These are phyloP conservation scores for Aspergillus olivimuriae DNA, from an alignment of 495 filamentous ascomycete genomes.

Conservation along the genomic window DNA sequence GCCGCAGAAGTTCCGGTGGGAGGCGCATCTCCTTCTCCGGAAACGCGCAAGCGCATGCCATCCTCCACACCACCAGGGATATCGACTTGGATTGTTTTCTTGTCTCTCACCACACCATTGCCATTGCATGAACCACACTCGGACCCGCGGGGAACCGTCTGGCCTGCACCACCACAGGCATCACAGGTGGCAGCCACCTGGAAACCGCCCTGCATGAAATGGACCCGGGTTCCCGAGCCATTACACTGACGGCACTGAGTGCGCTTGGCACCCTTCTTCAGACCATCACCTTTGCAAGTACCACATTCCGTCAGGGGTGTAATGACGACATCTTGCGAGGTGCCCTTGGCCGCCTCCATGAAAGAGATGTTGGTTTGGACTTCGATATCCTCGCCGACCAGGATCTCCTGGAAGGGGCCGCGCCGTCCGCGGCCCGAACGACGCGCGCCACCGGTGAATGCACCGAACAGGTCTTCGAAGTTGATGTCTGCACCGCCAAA, in stretches of 20 bases:
- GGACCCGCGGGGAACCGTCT: constrained; percentile 63
- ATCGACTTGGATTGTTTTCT: constrained; percentile 74
- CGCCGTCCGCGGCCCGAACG: constrained; percentile 47
- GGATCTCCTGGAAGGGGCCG: constrained; percentile 64
- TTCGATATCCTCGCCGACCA: constrained; percentile 90
- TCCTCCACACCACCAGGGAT: constrained; percentile 94
- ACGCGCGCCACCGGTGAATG: constrained; percentile 65
- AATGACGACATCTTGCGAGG: constrained; percentile 68
- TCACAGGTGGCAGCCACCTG: constrained; percentile 89
- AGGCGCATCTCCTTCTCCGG: constrained; percentile 80
- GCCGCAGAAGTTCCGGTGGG: constrained; percentile 57
- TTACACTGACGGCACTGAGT: constrained; percentile 72
- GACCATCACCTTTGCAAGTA: constrained; percentile 73
- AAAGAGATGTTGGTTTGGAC: constrained; percentile 88
- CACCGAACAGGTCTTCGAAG: constrained; percentile 91
- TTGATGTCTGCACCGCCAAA: constrained; percentile 69
- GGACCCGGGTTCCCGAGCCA: constrained; percentile 79
- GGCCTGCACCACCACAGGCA: constrained; percentile 69
- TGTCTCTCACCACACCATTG: constrained; percentile 69
- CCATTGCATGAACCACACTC: constrained; percentile 76
- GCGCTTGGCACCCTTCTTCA: constrained; percentile 73
- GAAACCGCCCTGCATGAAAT: constrained; percentile 87
- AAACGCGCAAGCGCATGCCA: constrained; percentile 80
- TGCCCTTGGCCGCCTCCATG: constrained; percentile 92
- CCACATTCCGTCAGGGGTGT: constrained; percentile 70